Evolutionary conservation across 2,329 filamentous ascomycete genomes (phyloP).

Genomic region (Gremmenia infestans): DNA sequence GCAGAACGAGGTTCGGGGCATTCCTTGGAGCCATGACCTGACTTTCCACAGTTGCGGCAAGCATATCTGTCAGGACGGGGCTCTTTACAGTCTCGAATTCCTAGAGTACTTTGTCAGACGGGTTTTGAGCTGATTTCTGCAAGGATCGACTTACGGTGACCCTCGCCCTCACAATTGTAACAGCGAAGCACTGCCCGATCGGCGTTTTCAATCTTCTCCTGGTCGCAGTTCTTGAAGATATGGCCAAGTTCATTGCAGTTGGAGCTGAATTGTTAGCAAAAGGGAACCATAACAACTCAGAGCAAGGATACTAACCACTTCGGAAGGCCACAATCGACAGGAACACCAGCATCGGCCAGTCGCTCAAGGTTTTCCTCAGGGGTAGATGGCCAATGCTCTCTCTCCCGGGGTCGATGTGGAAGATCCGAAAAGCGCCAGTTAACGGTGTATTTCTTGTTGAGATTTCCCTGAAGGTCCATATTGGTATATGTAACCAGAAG

Average conservation of each 20-base stretch:
- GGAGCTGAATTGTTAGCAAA: conserved; percentile 5
- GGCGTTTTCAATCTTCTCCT: conserved; percentile 48
- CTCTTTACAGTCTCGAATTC: conserved; percentile 57
- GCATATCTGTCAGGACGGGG: conserved; percentile 59
- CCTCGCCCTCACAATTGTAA: conserved; percentile 57
- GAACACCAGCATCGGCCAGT: conserved; percentile 60
- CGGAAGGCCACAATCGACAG: conserved; percentile 52
- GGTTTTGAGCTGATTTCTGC: neutral
- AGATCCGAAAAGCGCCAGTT: conserved; percentile 56
- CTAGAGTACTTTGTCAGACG: neutral
- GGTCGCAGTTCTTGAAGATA: conserved; percentile 51
- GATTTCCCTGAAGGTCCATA: conserved; percentile 67
- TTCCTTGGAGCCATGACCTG: conserved; percentile 30
- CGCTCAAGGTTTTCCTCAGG: conserved; percentile 57
- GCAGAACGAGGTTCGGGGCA: conserved; percentile 49
- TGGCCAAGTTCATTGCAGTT: conserved; percentile 57
- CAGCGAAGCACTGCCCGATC: conserved; percentile 50
- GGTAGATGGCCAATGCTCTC: conserved; percentile 53
- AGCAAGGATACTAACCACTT: conserved; percentile 40
- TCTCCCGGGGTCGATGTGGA: conserved; percentile 54
- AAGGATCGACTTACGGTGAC: conserved; percentile 46
- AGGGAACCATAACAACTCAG: neutral
- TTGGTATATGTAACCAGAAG: conserved; percentile 56
- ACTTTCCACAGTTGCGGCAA: conserved; percentile 61
- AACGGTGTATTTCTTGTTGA: conserved; percentile 59